Evolutionary conservation across 2,329 filamentous ascomycete species (phyloP).

Genomic region (Fusarium avenaceum): DNA sequence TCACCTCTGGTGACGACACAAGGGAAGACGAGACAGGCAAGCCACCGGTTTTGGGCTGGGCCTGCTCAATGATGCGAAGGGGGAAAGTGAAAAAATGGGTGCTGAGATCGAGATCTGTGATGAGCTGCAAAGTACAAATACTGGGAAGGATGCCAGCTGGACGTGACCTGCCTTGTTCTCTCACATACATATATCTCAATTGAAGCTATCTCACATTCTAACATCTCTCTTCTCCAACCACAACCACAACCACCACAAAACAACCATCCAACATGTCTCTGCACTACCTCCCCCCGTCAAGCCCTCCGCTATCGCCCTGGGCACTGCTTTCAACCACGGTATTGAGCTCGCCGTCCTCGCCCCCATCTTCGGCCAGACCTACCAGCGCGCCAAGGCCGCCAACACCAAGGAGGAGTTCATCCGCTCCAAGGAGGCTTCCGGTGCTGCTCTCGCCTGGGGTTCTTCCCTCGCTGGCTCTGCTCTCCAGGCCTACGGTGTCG

Average conservation of each 20-base stretch:
- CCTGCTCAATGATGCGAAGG: conserved; percentile 40
- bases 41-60: conserved; percentile 19
- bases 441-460: conserved; percentile 89
- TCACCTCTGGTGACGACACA: conserved; percentile 55
- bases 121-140: conserved; percentile 48
- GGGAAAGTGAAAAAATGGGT: conserved; percentile 29
- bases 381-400: conserved; percentile 89
- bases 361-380: conserved; percentile 93
- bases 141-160: conserved; percentile 20
- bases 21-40: conserved; percentile 44
- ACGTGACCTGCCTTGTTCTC: background rate
- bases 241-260: conserved; percentile 29
- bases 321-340: conserved; percentile 95
- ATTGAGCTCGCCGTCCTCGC: conserved; percentile 88
- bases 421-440: conserved; percentile 90
- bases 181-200: conserved; percentile 33
- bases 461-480: conserved; percentile 90
- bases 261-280: conserved; percentile 65
- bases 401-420: conserved; percentile 98
- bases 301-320: conserved; percentile 96
- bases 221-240: conserved; percentile 1
- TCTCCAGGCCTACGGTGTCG: conserved; percentile 90
- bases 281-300: conserved; percentile 83
- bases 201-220: conserved; percentile 23
- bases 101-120: conserved; percentile 45